Percentiles rank a stretch among this genome's conserved stretches.
Evolutionary conservation across 1,284 basidiomycete genomes (phyloP).

Genomic region (Dichomitus squalens): DNA sequence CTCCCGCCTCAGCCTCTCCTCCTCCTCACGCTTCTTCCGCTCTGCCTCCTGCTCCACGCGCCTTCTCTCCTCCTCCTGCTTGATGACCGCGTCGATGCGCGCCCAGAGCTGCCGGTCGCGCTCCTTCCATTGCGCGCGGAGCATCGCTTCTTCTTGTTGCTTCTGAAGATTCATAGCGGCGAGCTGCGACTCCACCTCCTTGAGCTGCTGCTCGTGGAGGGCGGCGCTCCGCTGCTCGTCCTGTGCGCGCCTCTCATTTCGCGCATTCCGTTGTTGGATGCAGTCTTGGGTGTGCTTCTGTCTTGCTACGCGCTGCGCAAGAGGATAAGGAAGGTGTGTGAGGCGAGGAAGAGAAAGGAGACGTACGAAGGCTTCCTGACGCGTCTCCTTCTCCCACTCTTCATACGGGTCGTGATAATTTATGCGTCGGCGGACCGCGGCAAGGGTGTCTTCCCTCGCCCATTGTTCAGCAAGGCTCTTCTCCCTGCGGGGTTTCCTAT

Average conservation of each 20-base stretch:
- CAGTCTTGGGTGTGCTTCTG: conserved; percentile 49
- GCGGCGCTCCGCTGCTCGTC: conserved; percentile 41
- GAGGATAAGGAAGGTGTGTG: background rate
- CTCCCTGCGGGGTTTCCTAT: conserved; percentile 14
- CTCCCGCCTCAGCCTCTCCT: conserved; percentile 33
- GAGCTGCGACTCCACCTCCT: conserved; percentile 50
- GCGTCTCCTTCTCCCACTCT: conserved; percentile 72
- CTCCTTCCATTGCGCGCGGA: conserved; percentile 50
- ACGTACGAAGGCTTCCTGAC: conserved; percentile 72
- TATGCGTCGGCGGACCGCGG: conserved; percentile 66
- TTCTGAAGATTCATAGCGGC: conserved; percentile 45
- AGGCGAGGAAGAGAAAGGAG: background rate
- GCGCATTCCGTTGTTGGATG: conserved; percentile 40
- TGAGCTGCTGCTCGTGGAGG: conserved; percentile 48
- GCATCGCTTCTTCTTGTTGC: conserved; percentile 46
- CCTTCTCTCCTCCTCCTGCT: conserved; percentile 64
- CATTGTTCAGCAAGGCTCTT: conserved; percentile 48
- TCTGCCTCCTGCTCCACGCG: conserved; percentile 46
- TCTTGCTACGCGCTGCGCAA: conserved; percentile 56
- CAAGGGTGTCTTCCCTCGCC: conserved; percentile 65
- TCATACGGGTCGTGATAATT: conserved; percentile 75
- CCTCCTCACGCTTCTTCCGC: conserved; percentile 32
- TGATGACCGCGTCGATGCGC: conserved; percentile 65
- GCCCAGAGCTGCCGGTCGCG: conserved; percentile 58
- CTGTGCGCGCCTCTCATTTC: conserved; percentile 38